phyloP scores from a whole-genome alignment of 768 basidiomycete species.

The Mycena vitilis region DNA sequence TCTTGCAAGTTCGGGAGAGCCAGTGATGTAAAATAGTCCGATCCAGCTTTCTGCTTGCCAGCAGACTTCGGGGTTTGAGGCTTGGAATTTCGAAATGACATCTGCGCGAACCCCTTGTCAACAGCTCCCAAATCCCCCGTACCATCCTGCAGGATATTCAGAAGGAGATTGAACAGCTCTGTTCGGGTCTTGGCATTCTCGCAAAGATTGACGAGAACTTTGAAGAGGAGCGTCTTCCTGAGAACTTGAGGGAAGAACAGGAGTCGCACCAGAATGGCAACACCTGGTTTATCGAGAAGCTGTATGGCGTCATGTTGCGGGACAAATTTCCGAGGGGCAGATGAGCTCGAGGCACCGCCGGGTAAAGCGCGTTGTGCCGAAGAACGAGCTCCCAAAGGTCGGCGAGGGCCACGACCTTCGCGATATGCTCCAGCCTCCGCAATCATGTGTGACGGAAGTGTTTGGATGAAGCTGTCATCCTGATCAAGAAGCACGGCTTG shows the following conservation, averaged over 20 bases:
- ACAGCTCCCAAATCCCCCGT: slow-evolving; percentile 92
- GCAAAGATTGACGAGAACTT: slow-evolving; percentile 93
- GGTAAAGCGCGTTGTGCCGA: slow-evolving; percentile 46
- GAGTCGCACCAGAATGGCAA: slow-evolving; percentile 90
- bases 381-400: slow-evolving; percentile 46
- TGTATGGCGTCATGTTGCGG: slow-evolving; percentile 89
- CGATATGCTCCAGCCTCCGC: slow-evolving; percentile 84
- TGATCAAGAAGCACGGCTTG: slow-evolving; percentile 92
- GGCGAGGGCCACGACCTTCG: slow-evolving; percentile 58
- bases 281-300: slow-evolving; percentile 89
- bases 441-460: slow-evolving; percentile 85
- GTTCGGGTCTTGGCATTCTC: slow-evolving; percentile 93
- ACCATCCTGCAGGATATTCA: slow-evolving; percentile 96
- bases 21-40: slow-evolving; percentile 64
- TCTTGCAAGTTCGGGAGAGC: slow-evolving; percentile 66
- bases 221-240: slow-evolving; percentile 86
- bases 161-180: slow-evolving; percentile 92
- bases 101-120: slow-evolving; percentile 93
- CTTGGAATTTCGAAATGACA: slow-evolving; percentile 78
- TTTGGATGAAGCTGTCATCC: slow-evolving; percentile 85
- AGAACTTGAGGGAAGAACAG: slow-evolving; percentile 97
- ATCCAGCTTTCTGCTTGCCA: slow-evolving; percentile 75
- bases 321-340: slow-evolving; percentile 60
- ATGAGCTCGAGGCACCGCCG: slow-evolving; percentile 41
- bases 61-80: slow-evolving; percentile 66